Percentiles rank a stretch among this genome's conserved stretches.
phyloP scores from a whole-genome alignment of 129 eudicot genomes.

The Gnaphalium uliginosum region DNA sequence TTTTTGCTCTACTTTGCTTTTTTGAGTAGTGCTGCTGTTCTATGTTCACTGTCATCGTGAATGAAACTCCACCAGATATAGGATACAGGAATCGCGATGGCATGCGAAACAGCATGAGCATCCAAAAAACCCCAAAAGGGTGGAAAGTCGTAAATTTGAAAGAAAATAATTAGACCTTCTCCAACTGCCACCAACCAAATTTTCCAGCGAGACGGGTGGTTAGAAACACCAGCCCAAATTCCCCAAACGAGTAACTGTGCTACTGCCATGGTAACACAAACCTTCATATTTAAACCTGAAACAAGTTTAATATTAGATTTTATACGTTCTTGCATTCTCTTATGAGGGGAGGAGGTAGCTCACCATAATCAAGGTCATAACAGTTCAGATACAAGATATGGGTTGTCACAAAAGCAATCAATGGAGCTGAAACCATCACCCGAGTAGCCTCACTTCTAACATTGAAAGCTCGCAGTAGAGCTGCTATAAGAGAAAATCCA shows the following conservation, averaged over 20 bases:
- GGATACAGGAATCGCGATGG: conserved; percentile 70
- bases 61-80: conserved; percentile 86
- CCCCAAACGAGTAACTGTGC: conserved; percentile 72
- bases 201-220: conserved; percentile 78
- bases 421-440: conserved; percentile 92
- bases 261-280: conserved; percentile 54
- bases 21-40: conserved; percentile 63
- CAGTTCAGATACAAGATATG: conserved; percentile 85
- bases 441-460: conserved; percentile 77
- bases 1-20: conserved; percentile 52
- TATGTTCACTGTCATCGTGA: conserved; percentile 78
- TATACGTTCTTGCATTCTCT: background rate
- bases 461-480: conserved; percentile 65
- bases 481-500: conserved; percentile 77
- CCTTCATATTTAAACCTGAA: conserved; percentile 75
- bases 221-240: conserved; percentile 68
- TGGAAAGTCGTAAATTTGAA: conserved; percentile 76
- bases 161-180: conserved; percentile 56
- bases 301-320: conserved; percentile 10
- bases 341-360: conserved; percentile 19
- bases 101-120: conserved; percentile 83
- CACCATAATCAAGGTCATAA: conserved; percentile 77
- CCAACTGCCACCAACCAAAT: conserved; percentile 65
- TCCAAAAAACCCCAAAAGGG: conserved; percentile 76
- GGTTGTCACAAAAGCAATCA: conserved; percentile 77